phyloP scores from a whole-genome alignment of 2,329 filamentous ascomycete species.

The Achaetomium macrosporum region DNA sequence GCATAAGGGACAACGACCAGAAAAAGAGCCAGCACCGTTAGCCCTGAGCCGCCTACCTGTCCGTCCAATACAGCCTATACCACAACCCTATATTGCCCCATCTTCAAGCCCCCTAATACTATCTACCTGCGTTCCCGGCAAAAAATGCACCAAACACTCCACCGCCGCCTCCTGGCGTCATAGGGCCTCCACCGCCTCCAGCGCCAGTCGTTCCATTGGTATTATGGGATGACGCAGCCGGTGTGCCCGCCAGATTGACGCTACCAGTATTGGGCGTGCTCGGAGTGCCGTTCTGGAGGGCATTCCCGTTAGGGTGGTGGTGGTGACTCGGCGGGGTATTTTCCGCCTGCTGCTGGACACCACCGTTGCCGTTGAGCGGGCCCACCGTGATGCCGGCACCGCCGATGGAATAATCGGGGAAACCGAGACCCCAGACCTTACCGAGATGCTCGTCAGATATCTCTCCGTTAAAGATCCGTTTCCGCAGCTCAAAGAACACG shows the following conservation, averaged over 20 bases:
- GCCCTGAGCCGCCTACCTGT: background rate
- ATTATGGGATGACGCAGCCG: conserved; percentile 51
- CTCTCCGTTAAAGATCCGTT: conserved; percentile 77
- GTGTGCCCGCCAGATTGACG: conserved; percentile 48
- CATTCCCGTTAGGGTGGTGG: conserved; percentile 24
- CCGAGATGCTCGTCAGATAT: conserved; percentile 78
- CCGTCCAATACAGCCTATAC: background rate
- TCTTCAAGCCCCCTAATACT: background rate
- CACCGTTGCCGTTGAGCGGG: conserved; percentile 18
- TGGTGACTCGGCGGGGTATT: conserved; percentile 28
- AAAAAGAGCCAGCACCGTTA: no score
- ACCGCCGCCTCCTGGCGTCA: conserved; percentile 71
- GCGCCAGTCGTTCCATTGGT: conserved; percentile 39
- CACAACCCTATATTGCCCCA: no score
- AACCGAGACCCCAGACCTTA: conserved; percentile 89
- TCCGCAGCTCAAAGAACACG: conserved; percentile 89
- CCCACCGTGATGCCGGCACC: conserved; percentile 22
- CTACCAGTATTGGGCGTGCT: conserved; percentile 60
- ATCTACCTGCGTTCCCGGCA: conserved; percentile 24
- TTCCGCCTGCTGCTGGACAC: conserved; percentile 21
- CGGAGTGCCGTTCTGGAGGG: conserved; percentile 46
- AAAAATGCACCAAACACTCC: conserved; percentile 73
- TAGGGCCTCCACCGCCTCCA: conserved; percentile 35
- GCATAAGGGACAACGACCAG: no score
- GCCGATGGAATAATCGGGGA: conserved; percentile 52